Percentiles rank a stretch among this genome's conserved stretches.
These are phyloP conservation scores for Solanum chacoense DNA, from an alignment of 305 asterid genomes.

Conservation along the genomic window DNA sequence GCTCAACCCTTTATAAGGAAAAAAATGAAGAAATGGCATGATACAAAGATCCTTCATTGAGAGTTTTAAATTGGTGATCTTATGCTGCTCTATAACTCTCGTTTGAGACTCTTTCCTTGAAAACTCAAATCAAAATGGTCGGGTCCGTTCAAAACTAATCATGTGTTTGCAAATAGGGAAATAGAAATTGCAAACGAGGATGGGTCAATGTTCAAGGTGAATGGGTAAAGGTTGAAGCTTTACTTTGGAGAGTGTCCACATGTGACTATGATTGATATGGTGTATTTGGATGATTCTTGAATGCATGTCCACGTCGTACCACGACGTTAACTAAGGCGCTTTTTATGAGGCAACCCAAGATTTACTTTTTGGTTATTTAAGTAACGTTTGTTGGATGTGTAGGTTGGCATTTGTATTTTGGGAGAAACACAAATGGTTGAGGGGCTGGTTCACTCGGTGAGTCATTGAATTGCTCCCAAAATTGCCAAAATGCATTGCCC, in stretches of 20 bases:
- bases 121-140: background rate
- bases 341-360: background rate
- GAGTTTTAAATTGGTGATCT: background rate
- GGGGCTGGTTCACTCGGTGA: background rate
- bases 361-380: background rate
- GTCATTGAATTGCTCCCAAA: background rate
- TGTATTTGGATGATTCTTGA: background rate
- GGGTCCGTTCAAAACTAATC: background rate
- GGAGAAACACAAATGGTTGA: background rate
- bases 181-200: background rate
- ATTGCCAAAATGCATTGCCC: background rate
- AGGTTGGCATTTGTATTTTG: background rate
- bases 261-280: background rate
- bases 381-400: background rate
- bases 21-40: background rate
- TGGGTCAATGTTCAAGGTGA: background rate
- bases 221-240: background rate
- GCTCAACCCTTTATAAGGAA: background rate
- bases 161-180: background rate
- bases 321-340: background rate
- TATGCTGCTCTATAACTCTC: background rate
- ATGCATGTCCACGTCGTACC: background rate
- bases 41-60: background rate
- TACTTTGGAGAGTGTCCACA: background rate
- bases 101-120: background rate